Percentiles rank a stretch among this genome's conserved stretches.
Conservation (phyloP, 1,284 basidiomycete genomes). For the Ustilago tritici region DNA sequence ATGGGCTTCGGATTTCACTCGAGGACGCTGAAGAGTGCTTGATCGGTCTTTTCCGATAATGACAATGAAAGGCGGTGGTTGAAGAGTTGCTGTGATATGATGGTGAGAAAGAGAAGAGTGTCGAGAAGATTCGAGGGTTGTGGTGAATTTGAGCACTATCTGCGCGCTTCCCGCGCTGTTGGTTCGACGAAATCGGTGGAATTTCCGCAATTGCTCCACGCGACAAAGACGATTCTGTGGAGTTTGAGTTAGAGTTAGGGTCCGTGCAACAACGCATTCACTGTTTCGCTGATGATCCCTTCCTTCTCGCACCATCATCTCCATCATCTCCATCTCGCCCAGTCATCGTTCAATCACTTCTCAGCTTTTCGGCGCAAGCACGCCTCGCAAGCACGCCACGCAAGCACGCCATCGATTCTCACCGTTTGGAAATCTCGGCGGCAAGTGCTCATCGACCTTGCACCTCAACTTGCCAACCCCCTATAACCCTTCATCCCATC, state of each 20-base stretch:
- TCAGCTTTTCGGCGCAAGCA: too few species aligned
- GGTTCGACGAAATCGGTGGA: not conserved
- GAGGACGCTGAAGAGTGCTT: not conserved
- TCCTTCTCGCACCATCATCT: not conserved
- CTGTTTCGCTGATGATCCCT: not conserved
- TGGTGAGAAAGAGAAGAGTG: not conserved
- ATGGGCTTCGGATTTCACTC: not conserved
- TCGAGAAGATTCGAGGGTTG: too few species aligned
- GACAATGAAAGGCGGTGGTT: not conserved
- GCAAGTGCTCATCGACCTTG: too few species aligned
- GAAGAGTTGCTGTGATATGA: not conserved
- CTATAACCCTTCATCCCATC: not conserved
- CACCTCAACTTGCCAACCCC: not conserved
- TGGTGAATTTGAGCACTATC: too few species aligned
- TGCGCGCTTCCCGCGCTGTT: not conserved
- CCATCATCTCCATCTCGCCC: not conserved
- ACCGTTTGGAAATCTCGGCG: too few species aligned
- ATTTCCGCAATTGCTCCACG: constrained; percentile 3
- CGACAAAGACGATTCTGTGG: not conserved
- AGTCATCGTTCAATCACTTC: not conserved
- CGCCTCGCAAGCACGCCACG: too few species aligned
- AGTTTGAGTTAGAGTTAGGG: not conserved
- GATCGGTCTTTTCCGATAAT: not conserved
- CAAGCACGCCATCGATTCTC: too few species aligned
- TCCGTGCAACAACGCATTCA: constrained; percentile 5